Evolutionary conservation across 208 protist species (phyloP).

Genomic region (Vickermania ingenoplastis): DNA sequence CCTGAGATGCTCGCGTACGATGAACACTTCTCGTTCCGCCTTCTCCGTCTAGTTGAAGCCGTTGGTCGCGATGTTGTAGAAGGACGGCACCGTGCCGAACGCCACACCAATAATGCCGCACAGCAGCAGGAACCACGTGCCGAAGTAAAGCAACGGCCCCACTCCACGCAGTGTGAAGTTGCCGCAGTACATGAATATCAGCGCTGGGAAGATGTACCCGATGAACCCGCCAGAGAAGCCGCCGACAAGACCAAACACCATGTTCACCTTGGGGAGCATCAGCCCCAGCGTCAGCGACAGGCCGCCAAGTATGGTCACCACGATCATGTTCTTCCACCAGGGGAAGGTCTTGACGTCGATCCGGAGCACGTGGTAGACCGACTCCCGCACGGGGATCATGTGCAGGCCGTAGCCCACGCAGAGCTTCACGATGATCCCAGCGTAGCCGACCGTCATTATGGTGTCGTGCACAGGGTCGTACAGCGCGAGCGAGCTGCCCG

Average conservation of each 20-base stretch:
- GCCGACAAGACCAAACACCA: slow-evolving; percentile 25
- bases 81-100: slow-evolving; percentile 8
- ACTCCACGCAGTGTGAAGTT: slow-evolving; percentile 4
- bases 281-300: slow-evolving; percentile 14
- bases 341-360: slow-evolving; percentile 5
- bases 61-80: slow-evolving; percentile 4
- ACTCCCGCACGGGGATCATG: slow-evolving; percentile 10
- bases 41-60: no score
- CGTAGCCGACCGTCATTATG: slow-evolving; percentile 14
- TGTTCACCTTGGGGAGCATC: slow-evolving; percentile 24
- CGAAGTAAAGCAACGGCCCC: slow-evolving; percentile 7
- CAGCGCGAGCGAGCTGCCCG: slow-evolving; percentile 13
- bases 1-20: no score
- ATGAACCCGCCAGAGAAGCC: slow-evolving; percentile 18
- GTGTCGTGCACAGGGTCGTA: slow-evolving; percentile 26
- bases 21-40: no score
- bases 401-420: slow-evolving; percentile 10
- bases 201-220: slow-evolving; percentile 21
- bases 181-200: slow-evolving; percentile 15
- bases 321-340: slow-evolving; percentile 3
- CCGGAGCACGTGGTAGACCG: slow-evolving; percentile 7
- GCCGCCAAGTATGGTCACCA: slow-evolving; percentile 4
- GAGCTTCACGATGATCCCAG: slow-evolving; percentile 18
- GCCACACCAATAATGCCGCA: slow-evolving; percentile 8
- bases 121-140: slow-evolving; percentile 9